These are phyloP conservation scores for Hypoxylon rubiginosum DNA, from an alignment of 2,329 filamentous ascomycete species.

Conservation along the genomic window DNA sequence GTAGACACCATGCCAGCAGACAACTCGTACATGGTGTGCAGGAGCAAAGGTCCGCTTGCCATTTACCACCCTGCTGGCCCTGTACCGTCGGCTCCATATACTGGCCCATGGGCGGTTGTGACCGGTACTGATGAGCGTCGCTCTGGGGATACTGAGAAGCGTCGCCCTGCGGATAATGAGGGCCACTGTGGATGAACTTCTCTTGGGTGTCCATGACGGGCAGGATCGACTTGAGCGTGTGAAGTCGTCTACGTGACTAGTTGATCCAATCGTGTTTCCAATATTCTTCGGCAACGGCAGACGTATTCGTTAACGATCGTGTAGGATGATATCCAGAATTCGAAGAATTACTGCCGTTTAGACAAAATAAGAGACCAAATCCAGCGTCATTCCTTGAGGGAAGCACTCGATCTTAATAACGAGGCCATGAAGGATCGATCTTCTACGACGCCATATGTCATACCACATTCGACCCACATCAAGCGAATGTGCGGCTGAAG, in stretches of 20 bases:
- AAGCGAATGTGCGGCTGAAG: not conserved
- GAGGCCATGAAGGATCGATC: no score
- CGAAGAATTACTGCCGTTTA: not conserved
- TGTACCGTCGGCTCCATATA: conserved; percentile 33
- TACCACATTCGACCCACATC: no score
- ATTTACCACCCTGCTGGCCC: conserved; percentile 47
- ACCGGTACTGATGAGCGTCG: conserved; percentile 26
- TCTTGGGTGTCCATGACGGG: conserved; percentile 33
- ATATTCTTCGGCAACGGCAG: no score
- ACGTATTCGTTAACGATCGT: no score
- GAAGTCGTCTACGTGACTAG: not conserved
- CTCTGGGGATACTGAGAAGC: conserved; percentile 18
- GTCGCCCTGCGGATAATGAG: no score
- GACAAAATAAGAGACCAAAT: conserved; percentile 10
- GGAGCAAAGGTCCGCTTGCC: conserved; percentile 50
- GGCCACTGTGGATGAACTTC: conserved; percentile 26
- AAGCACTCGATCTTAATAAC: conserved; percentile 19
- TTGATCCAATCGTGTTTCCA: no score
- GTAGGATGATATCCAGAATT: no score
- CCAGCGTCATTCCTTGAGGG: conserved; percentile 1
- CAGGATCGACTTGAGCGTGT: not conserved
- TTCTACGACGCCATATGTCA: not conserved
- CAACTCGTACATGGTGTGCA: conserved; percentile 50
- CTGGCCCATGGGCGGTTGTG: conserved; percentile 17
- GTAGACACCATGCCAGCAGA: conserved; percentile 48